Evolutionary conservation across 2,329 filamentous ascomycete species (phyloP).

Genomic region (Beauveria asiatica): DNA sequence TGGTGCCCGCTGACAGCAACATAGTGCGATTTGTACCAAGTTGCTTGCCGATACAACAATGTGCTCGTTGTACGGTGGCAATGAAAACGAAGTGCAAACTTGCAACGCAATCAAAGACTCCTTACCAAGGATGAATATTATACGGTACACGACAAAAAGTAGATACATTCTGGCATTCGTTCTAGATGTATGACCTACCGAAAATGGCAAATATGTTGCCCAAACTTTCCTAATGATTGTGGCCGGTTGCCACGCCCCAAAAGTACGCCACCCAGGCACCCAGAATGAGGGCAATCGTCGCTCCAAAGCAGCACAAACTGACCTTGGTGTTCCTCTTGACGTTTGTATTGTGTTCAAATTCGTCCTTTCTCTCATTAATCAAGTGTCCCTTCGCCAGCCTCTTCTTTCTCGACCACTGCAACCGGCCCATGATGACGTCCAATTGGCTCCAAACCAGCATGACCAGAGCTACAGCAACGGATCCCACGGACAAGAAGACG

Average conservation of each 20-base stretch:
- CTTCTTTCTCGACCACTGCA: conserved; percentile 52
- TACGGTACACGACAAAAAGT: too few species aligned
- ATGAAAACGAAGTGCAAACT: too few species aligned
- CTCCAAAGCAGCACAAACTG: conserved; percentile 34
- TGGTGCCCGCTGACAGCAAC: too few species aligned
- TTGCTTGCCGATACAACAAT: too few species aligned
- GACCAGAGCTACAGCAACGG: conserved; percentile 34
- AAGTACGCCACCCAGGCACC: conserved; percentile 50
- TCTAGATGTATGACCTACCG: too few species aligned
- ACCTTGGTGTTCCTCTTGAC: conserved; percentile 30
- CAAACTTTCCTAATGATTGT: conserved; percentile 24
- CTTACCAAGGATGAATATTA: too few species aligned
- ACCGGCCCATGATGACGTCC: conserved; percentile 33
- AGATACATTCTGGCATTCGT: too few species aligned
- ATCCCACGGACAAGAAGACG: conserved; percentile 40
- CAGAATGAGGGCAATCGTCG: conserved; percentile 36
- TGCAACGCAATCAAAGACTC: too few species aligned
- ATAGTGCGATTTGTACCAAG: too few species aligned
- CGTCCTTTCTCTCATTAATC: conserved; percentile 33
- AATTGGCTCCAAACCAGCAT: conserved; percentile 31
- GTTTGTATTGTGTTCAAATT: conserved; percentile 27
- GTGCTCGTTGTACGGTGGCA: too few species aligned
- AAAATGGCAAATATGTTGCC: too few species aligned
- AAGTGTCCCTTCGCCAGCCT: conserved; percentile 35
- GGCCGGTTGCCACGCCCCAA: conserved; percentile 49